These are phyloP conservation scores for Botrytis aclada DNA, from an alignment of 2,329 filamentous ascomycete species.

Conservation along the genomic window DNA sequence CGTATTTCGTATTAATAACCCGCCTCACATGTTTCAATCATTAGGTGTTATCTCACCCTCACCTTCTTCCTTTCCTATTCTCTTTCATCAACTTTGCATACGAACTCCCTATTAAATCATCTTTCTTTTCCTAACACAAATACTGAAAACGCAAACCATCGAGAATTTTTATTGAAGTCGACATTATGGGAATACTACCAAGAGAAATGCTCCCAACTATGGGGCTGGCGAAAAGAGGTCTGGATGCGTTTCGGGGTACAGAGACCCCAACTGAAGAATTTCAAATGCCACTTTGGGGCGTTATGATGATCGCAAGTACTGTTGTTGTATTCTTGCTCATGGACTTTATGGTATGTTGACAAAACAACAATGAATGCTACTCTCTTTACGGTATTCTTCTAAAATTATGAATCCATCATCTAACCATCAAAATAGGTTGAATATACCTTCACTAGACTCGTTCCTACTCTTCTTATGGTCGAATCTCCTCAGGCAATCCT, in stretches of 20 bases:
- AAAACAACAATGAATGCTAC: background rate
- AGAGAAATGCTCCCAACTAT: background rate
- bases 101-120: background rate
- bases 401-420: background rate
- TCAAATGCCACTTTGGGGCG: conserved; percentile 31
- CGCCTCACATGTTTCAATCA: background rate
- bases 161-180: background rate
- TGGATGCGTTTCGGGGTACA: background rate
- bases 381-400: background rate
- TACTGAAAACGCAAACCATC: background rate
- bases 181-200: conserved; percentile 3
- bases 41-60: background rate
- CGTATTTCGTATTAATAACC: background rate
- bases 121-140: background rate
- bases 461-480: conserved; percentile 61
- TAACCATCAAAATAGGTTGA: conserved; percentile 37
- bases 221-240: background rate
- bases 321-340: conserved; percentile 17
- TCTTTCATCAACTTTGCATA: background rate
- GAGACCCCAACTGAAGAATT: background rate
- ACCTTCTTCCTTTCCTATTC: background rate
- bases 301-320: conserved; percentile 24
- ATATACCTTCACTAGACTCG: conserved; percentile 59
- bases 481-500: conserved; percentile 54
- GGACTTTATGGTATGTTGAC: conserved; percentile 24